Conservation (phyloP, 2,329 filamentous ascomycete genomes). For the Aspergillus ibericus region DNA sequence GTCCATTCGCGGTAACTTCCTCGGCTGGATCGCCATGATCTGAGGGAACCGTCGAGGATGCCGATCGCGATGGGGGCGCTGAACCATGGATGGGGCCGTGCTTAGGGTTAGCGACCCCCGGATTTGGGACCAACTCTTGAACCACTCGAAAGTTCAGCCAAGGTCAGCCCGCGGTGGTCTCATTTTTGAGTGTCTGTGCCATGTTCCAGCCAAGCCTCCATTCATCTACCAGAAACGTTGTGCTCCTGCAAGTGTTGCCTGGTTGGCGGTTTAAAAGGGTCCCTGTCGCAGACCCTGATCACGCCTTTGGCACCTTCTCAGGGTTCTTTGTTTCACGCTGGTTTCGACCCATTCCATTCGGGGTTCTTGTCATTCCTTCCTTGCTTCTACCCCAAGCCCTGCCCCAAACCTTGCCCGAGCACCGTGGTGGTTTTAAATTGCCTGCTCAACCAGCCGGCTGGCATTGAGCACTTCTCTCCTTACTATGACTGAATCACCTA, state of each 20-base stretch:
- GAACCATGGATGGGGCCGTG: not conserved
- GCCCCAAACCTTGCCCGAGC: not conserved
- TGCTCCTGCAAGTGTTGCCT: not conserved
- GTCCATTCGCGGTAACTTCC: not conserved
- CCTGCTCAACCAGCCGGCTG: not conserved
- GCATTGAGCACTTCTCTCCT: not conserved
- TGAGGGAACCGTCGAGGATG: not conserved
- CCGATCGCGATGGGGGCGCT: not conserved
- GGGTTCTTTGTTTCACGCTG: not conserved
- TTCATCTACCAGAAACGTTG: constrained; percentile 4
- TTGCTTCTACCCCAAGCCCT: not conserved
- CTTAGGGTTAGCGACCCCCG: not conserved
- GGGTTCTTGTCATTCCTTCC: not conserved
- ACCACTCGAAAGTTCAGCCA: not conserved
- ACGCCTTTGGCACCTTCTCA: not conserved
- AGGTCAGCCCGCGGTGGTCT: no score
- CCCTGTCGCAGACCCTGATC: not conserved
- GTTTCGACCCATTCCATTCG: not conserved
- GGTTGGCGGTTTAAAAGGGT: not conserved
- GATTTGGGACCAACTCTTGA: not conserved
- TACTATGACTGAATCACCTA: constrained; percentile 18
- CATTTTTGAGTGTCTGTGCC: not conserved
- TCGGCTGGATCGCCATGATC: not conserved
- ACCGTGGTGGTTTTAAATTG: not conserved
- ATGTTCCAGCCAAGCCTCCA: not conserved